Conservation (phyloP, 2,329 filamentous ascomycete species). For the Piedraia hortae region DNA sequence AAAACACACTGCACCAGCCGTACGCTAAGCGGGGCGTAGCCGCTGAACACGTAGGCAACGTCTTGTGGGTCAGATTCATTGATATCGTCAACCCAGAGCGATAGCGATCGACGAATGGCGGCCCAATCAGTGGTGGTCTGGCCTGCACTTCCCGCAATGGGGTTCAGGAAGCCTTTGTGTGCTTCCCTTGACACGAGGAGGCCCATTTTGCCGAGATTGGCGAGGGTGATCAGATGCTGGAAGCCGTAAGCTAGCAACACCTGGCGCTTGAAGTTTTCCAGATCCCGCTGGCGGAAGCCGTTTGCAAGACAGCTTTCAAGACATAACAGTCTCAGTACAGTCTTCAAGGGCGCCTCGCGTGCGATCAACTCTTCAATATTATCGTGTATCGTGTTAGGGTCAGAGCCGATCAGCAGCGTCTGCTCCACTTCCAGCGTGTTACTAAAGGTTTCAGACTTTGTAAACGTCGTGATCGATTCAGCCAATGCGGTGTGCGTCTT, state of each 20-base stretch:
- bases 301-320: conserved; percentile 77
- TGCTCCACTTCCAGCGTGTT: conserved; percentile 81
- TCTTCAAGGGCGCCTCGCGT: conserved; percentile 52
- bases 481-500: conserved; percentile 76
- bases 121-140: conserved; percentile 43
- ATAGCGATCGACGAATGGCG: conserved; percentile 58
- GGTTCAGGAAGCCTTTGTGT: conserved; percentile 54
- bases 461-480: conserved; percentile 87
- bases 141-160: conserved; percentile 33
- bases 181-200: conserved; percentile 49
- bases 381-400: conserved; percentile 70
- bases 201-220: conserved; percentile 68
- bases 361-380: conserved; percentile 86
- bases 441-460: conserved; percentile 67
- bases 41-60: conserved; percentile 91
- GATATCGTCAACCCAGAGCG: conserved; percentile 84
- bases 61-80: conserved; percentile 72
- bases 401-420: conserved; percentile 70
- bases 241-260: conserved; percentile 84
- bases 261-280: conserved; percentile 67
- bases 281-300: conserved; percentile 65
- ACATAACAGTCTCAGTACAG: conserved; percentile 61
- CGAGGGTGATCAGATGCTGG: conserved; percentile 74
- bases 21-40: conserved; percentile 79
- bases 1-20: conserved; percentile 77